Percentiles rank a stretch among this genome's conserved stretches.
phyloP scores from a whole-genome alignment of 441 rosid genomes.

The Oxalis stricta region DNA sequence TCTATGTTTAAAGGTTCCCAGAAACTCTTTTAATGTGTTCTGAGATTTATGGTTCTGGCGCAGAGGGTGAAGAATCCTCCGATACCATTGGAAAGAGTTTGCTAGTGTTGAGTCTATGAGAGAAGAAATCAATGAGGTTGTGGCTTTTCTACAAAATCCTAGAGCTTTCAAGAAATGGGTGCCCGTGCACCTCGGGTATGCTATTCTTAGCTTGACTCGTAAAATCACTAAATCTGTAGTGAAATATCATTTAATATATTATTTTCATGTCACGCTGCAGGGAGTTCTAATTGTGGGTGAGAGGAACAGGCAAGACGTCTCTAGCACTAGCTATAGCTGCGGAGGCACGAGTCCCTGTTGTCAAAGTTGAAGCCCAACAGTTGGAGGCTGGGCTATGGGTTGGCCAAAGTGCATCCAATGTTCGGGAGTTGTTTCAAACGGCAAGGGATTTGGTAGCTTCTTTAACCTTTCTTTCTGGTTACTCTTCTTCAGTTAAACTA shows the following conservation, averaged over 20 bases:
- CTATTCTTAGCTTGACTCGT: conserved; percentile 10
- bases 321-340: conserved; percentile 94
- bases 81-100: conserved; percentile 70
- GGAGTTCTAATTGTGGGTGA: conserved; percentile 98
- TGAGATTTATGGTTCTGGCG: conserved; percentile 11
- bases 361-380: conserved; percentile 75
- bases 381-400: conserved; percentile 98
- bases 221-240: background rate
- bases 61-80: conserved; percentile 97
- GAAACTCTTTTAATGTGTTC: background rate
- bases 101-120: conserved; percentile 93
- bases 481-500: background rate
- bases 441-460: conserved; percentile 83
- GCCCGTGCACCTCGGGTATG: conserved; percentile 94
- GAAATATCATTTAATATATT: background rate
- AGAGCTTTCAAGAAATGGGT: conserved; percentile 93
- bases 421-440: conserved; percentile 93
- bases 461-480: conserved; percentile 10
- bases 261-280: conserved; percentile 27
- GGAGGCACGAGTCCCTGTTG: conserved; percentile 94
- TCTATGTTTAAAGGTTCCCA: background rate
- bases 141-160: conserved; percentile 90
- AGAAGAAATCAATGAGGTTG: conserved; percentile 95
- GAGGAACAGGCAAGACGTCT: conserved; percentile 95
- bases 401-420: conserved; percentile 97